Base-by-base conservation (phyloP, 768 basidiomycete species). In the Auricularia sp. region DNA sequence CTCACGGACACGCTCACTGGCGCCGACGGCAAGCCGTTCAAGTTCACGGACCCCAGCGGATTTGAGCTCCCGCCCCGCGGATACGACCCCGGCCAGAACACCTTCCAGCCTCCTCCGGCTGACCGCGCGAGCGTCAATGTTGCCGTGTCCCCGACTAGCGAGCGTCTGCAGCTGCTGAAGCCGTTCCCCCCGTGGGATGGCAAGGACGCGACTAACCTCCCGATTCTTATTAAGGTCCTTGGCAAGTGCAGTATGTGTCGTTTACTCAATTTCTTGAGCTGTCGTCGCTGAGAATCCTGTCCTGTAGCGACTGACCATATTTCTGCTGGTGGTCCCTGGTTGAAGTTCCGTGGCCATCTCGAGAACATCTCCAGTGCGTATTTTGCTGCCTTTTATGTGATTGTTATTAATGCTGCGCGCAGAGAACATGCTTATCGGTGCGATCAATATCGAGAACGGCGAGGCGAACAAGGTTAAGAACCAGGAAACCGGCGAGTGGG, bases 301-400 rank as follows among this genome's bases (percentile, higher is more conserved):
- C 66, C 64, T 61, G 84, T 42, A 42, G 39, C 93, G 51, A 94
- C 94, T 68, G 94, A 96, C 75, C 93, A 96, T 77, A 94, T 96
- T 76, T 91, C 89, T 67, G 95, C 95, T 74, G 96, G 95, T 81
- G 96, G 96, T 66, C 96, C 96, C 56, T 98, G 96, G 96, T 85
- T 98, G 81, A 98, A 98, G 80, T 98, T 95, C 83, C 93, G 96
- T 81, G 96, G 96, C 68, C 96, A 98, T 78, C 87, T 98, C 73
- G 84, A 97, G 77, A 98, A 98, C 83, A 98, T 97, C 75, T 97
- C 95, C 37, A 92, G 90, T 90, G 67, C 67, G 86, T 82, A 18
- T 18, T 14, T 8, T 6, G 2, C 14, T 11, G 37, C 21, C 63
- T 4, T 61, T 8, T 44, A 0, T 61, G 33, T 29, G 8, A 18